A percentile compares a stretch with the other conserved stretches of the same genome.
Evolutionary conservation across 1,139 yeast genomes (phyloP).

Genomic region (Candida smagusa): DNA sequence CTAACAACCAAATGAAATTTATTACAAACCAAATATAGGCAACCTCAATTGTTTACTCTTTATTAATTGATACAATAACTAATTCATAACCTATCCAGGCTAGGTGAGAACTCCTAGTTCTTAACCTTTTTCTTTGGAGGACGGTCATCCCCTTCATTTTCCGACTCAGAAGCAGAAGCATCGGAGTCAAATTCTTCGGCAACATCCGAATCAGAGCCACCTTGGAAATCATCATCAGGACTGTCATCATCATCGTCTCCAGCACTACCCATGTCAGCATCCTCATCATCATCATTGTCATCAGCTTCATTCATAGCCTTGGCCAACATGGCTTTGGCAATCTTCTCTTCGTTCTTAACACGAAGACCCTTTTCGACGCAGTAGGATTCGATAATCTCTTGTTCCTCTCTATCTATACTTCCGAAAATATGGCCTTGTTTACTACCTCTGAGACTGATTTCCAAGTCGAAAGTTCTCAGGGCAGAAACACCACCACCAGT

Average conservation of each 20-base stretch:
- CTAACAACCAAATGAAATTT: no score
- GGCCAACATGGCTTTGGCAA: conserved; percentile 77
- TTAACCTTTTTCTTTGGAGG: conserved; percentile 49
- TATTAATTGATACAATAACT: no score
- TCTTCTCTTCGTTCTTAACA: conserved; percentile 86
- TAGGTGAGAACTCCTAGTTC: no score
- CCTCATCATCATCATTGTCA: conserved; percentile 63
- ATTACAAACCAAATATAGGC: no score
- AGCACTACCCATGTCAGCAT: conserved; percentile 72
- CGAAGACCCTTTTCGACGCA: conserved; percentile 73
- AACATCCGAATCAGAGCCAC: conserved; percentile 63
- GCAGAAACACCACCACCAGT: conserved; percentile 79
- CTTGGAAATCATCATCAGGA: conserved; percentile 66
- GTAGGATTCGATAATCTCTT: conserved; percentile 70
- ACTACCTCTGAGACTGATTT: conserved; percentile 65
- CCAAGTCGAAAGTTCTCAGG: conserved; percentile 89
- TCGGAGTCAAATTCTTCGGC: conserved; percentile 90
- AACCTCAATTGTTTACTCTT: no score
- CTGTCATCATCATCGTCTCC: conserved; percentile 68
- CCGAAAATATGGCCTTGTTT: conserved; percentile 80
- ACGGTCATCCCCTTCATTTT: conserved; percentile 29
- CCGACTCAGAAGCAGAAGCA: conserved; percentile 43
- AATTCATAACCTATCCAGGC: no score
- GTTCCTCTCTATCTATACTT: conserved; percentile 88
- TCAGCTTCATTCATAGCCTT: conserved; percentile 71